Evolutionary conservation across 208 protist species (phyloP).

Genomic region (Acanthamoeba rhysodes): DNA sequence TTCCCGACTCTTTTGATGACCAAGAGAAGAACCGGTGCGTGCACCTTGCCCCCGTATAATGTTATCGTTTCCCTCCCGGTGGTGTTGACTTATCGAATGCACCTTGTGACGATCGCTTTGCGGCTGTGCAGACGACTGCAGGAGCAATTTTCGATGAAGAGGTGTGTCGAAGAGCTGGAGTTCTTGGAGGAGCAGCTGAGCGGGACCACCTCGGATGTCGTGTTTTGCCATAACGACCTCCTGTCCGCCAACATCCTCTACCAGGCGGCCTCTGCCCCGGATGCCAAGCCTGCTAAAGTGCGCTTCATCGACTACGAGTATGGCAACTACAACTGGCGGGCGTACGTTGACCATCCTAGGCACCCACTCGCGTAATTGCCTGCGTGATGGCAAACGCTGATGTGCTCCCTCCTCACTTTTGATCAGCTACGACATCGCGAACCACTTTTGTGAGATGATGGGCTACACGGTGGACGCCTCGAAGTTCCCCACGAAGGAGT

Average conservation of each 20-base stretch:
- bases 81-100: too few relatives aligned
- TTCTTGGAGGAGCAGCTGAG: slow-evolving; percentile 65
- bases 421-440: slow-evolving; percentile 38
- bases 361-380: background rate
- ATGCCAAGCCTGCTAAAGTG: background rate
- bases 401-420: background rate
- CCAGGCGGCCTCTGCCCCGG: background rate
- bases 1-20: slow-evolving; percentile 19
- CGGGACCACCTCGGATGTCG: slow-evolving; percentile 17
- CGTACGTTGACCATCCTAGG: background rate
- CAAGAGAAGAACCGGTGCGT: slow-evolving; percentile 51
- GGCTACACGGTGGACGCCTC: slow-evolving; percentile 59
- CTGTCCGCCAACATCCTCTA: slow-evolving; percentile 68
- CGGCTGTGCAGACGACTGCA: background rate
- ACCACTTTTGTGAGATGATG: slow-evolving; percentile 76
- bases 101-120: too few relatives aligned
- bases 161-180: slow-evolving; percentile 51
- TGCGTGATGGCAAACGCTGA: background rate
- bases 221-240: slow-evolving; percentile 72
- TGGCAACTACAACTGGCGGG: slow-evolving; percentile 65
- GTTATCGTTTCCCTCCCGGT: too few relatives aligned
- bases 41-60: background rate
- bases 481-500: slow-evolving; percentile 45
- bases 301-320: slow-evolving; percentile 71
- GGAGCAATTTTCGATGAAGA: slow-evolving; percentile 41